Evolutionary conservation across 2,329 filamentous ascomycete genomes (phyloP).

Genomic region (Pleurostoma richardsiae): DNA sequence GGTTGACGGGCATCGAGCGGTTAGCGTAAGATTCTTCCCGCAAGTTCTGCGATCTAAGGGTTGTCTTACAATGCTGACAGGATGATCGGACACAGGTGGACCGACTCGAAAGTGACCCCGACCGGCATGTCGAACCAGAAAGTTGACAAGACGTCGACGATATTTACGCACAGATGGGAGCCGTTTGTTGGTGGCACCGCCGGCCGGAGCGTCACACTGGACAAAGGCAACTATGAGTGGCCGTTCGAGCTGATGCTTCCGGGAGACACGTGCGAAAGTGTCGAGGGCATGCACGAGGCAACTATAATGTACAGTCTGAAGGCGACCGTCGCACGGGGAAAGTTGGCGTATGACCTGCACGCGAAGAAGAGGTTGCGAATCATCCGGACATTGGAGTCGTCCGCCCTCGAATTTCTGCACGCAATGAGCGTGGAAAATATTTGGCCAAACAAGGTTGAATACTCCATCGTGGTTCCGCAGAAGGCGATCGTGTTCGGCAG

Average conservation of each 20-base stretch:
- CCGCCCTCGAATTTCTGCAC: conserved; percentile 73
- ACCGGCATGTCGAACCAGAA: conserved; percentile 54
- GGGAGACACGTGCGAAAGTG: conserved; percentile 73
- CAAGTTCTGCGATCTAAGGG: not conserved
- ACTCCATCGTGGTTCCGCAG: conserved; percentile 87
- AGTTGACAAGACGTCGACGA: conserved; percentile 51
- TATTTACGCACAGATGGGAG: conserved; percentile 66
- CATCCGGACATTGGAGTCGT: conserved; percentile 71
- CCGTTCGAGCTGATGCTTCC: conserved; percentile 72
- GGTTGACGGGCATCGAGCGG: conserved; percentile 65
- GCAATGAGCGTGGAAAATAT: conserved; percentile 96
- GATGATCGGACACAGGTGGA: conserved; percentile 34
- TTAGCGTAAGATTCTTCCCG: conserved; percentile 51
- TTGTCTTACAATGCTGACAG: conserved; percentile 8
- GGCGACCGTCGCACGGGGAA: conserved; percentile 80
- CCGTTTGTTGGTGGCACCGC: conserved; percentile 55
- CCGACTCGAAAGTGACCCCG: conserved; percentile 46
- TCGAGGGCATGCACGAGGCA: conserved; percentile 82
- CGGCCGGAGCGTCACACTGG: conserved; percentile 55
- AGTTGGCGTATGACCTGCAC: conserved; percentile 81
- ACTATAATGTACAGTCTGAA: conserved; percentile 89
- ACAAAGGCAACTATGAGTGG: conserved; percentile 77
- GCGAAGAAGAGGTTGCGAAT: conserved; percentile 74
- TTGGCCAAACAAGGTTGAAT: conserved; percentile 97
- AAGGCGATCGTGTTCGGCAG: conserved; percentile 94